Conservation (phyloP, 768 basidiomycete genomes). For the Imleria badia region DNA sequence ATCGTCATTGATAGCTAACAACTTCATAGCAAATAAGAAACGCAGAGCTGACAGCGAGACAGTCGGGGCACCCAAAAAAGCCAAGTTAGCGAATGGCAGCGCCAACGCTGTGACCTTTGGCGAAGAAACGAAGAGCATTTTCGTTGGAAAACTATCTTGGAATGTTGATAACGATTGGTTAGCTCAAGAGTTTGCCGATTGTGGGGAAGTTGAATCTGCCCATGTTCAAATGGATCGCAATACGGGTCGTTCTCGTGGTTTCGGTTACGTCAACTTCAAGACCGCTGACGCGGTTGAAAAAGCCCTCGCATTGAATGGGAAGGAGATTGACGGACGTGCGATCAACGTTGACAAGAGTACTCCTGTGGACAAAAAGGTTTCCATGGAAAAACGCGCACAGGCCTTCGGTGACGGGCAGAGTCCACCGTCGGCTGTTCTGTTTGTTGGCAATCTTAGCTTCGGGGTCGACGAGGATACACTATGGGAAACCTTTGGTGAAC, state of each 20-base stretch:
- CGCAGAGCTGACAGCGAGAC: constrained; percentile 75
- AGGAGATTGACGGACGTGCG: constrained; percentile 89
- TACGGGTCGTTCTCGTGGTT: constrained; percentile 80
- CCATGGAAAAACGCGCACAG: constrained; percentile 68
- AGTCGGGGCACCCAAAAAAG: constrained; percentile 72
- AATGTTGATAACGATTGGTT: constrained; percentile 96
- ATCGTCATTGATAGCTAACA: constrained; percentile 1
- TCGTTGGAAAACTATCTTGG: constrained; percentile 94
- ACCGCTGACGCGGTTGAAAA: constrained; percentile 72
- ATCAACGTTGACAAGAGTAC: constrained; percentile 82
- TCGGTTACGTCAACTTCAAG: constrained; percentile 80
- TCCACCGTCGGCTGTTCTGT: constrained; percentile 73
- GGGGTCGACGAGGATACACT: constrained; percentile 75
- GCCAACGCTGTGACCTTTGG: constrained; percentile 32
- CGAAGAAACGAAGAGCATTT: constrained; percentile 69
- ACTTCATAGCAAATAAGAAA: constrained; percentile 47
- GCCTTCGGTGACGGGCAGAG: constrained; percentile 71
- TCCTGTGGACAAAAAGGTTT: constrained; percentile 54
- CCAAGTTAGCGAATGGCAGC: constrained; percentile 64
- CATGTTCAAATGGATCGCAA: constrained; percentile 85
- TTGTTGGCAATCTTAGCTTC: constrained; percentile 90
- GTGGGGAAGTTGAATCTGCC: constrained; percentile 87
- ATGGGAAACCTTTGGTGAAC: constrained; percentile 89
- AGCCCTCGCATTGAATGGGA: constrained; percentile 77
- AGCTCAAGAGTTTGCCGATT: constrained; percentile 82